phyloP scores from a whole-genome alignment of 2,329 filamentous ascomycete species.

The Alternaria novae-zelandiae region DNA sequence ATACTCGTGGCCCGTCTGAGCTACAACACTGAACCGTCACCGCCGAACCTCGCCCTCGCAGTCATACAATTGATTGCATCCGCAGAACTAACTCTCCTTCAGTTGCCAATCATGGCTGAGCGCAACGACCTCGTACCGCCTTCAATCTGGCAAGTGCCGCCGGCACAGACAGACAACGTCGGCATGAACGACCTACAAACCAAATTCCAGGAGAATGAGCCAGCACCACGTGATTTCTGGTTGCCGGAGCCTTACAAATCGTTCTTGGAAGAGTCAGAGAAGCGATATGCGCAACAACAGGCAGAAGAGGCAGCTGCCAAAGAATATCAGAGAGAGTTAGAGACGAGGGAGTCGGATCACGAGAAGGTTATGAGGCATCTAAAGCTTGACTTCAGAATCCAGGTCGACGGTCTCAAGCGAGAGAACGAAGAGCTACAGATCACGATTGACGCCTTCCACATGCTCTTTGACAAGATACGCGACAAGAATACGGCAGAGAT shows the following conservation, averaged over 20 bases:
- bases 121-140: background rate
- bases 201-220: background rate
- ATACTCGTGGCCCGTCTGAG: background rate
- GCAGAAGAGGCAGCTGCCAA: background rate
- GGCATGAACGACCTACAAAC: background rate
- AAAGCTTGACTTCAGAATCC: background rate
- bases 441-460: background rate
- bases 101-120: background rate
- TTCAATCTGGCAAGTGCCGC: background rate
- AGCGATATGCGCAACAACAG: background rate
- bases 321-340: background rate
- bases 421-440: background rate
- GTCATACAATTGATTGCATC: background rate
- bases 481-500: background rate
- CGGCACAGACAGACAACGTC: fast-evolving
- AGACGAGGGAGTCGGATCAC: fast-evolving
- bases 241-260: no score
- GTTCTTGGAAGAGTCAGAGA: no score
- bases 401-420: background rate
- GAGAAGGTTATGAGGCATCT: background rate
- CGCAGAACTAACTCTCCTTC: background rate
- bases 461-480: fast-evolving
- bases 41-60: background rate
- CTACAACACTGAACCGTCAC: background rate
- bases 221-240: background rate